phyloP scores from a whole-genome alignment of 768 basidiomycete species.

The Tulasnella sp. region DNA sequence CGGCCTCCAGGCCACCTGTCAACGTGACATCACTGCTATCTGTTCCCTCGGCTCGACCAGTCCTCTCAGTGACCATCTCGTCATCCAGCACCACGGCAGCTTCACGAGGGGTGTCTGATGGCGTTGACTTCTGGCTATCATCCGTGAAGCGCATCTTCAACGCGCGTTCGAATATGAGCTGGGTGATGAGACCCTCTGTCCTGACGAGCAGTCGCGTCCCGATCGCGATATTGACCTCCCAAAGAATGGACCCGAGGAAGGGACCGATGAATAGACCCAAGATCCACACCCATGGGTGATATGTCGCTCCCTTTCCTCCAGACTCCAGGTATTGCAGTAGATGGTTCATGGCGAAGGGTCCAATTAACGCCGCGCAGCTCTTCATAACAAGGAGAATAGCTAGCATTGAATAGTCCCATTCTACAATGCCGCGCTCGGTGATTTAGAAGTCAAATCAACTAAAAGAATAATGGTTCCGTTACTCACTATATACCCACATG shows the following conservation, averaged over 20 bases:
- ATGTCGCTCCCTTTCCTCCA: conserved; percentile 34
- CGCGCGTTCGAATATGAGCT: conserved; percentile 76
- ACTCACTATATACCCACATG: conserved; percentile 22
- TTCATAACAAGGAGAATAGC: conserved; percentile 12
- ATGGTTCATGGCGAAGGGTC: conserved; percentile 17
- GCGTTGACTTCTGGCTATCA: conserved; percentile 26
- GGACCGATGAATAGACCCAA: conserved; percentile 27
- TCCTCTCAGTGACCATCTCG: too few species aligned
- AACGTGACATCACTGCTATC: too few species aligned
- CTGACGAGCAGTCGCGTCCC: conserved; percentile 38
- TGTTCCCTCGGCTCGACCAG: too few species aligned
- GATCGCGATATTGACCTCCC: conserved; percentile 45
- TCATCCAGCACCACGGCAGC: conserved; percentile 7
- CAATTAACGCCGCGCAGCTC: not conserved
- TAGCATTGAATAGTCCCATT: conserved; percentile 19
- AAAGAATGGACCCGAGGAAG: conserved; percentile 28
- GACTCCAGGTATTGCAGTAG: conserved; percentile 43
- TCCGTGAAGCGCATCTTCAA: conserved; percentile 54
- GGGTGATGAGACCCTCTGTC: conserved; percentile 41
- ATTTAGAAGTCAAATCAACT: too few species aligned
- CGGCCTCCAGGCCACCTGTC: too few species aligned
- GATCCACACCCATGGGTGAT: conserved; percentile 49
- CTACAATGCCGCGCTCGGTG: too few species aligned
- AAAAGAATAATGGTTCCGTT: not conserved
- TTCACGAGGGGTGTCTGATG: conserved; percentile 19